Conservation (phyloP, 139 green algal genomes). For the Micractinium sp. region DNA sequence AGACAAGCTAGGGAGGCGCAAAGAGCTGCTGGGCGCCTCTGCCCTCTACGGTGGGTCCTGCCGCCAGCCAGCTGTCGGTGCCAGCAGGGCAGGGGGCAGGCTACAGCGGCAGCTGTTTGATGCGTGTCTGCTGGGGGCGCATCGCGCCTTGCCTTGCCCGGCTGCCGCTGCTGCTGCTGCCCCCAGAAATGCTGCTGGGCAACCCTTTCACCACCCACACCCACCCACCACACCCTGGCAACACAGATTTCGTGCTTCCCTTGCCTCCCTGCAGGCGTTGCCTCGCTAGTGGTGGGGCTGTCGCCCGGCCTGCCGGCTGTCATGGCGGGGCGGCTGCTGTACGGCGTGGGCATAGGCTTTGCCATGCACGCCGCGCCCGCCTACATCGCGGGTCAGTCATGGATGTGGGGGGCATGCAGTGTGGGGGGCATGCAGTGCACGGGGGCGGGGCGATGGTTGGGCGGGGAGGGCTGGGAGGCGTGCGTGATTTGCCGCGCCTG, state of each 20-base stretch:
- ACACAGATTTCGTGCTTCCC: background rate
- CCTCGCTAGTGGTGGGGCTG: constrained; percentile 42
- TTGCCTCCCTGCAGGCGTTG: constrained; percentile 39
- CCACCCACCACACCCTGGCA: too few species aligned
- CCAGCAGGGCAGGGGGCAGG: background rate
- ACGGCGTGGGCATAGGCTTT: constrained; percentile 92
- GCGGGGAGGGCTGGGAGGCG: too few species aligned
- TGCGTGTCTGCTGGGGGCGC: too few species aligned
- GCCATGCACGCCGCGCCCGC: constrained; percentile 94
- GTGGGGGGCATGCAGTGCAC: background rate
- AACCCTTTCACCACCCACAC: too few species aligned
- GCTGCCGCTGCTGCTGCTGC: too few species aligned
- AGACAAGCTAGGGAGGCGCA: constrained; percentile 76
- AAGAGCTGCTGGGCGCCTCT: constrained; percentile 81
- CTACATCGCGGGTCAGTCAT: constrained; percentile 78
- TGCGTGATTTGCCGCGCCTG: too few species aligned
- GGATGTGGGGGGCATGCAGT: background rate
- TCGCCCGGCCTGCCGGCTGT: constrained; percentile 60
- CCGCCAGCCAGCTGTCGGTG: background rate
- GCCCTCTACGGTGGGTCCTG: constrained; percentile 68
- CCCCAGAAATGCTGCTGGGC: too few species aligned
- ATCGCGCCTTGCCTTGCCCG: too few species aligned
- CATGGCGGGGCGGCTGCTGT: constrained; percentile 69
- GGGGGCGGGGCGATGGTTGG: background rate
- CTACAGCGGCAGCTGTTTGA: too few species aligned